A percentile compares a stretch with the other conserved stretches of the same genome.
These are phyloP conservation scores for Ogataea zsoltii DNA, from an alignment of 805 yeast genomes.

Conservation along the genomic window DNA sequence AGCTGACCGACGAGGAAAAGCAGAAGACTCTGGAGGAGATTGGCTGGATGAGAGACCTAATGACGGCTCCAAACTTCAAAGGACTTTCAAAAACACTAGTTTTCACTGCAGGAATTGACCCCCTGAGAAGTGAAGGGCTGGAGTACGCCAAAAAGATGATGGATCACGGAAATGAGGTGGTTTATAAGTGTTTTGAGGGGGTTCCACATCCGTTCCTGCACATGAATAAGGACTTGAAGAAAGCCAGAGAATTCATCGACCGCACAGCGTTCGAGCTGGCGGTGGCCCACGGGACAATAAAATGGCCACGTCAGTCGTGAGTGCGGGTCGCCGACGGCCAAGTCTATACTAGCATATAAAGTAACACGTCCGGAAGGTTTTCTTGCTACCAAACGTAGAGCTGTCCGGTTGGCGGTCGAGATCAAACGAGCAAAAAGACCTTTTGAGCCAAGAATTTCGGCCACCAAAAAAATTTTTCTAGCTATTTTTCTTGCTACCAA, in stretches of 20 bases:
- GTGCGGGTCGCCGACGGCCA: too few species aligned
- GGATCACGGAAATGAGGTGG: slow-evolving; percentile 30
- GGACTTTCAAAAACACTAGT: slow-evolving; percentile 32
- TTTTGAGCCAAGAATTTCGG: too few species aligned
- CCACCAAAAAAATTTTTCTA: too few species aligned
- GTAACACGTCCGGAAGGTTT: too few species aligned
- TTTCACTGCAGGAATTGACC: slow-evolving; percentile 36
- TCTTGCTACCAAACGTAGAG: too few species aligned
- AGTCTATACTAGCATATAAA: too few species aligned
- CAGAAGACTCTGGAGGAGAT: slow-evolving; percentile 24
- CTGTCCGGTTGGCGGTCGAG: too few species aligned
- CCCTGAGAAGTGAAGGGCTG: slow-evolving; percentile 36
- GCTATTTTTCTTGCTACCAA: too few species aligned
- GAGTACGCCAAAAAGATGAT: slow-evolving; percentile 32
- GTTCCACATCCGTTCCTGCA: slow-evolving; percentile 38
- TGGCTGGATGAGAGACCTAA: slow-evolving; percentile 34
- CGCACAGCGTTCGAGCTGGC: slow-evolving; percentile 32
- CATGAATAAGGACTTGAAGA: slow-evolving; percentile 35
- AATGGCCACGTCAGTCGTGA: too few species aligned
- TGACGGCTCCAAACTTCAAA: slow-evolving; percentile 31
- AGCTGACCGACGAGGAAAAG: slow-evolving; percentile 19
- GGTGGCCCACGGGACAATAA: slow-evolving; percentile 26
- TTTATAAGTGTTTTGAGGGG: slow-evolving; percentile 33
- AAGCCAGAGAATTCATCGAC: slow-evolving; percentile 31
- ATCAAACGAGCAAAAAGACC: too few species aligned